phyloP scores from a whole-genome alignment of 192 early-diverging fungal genomes.

The Entomortierella chlamydospora region DNA sequence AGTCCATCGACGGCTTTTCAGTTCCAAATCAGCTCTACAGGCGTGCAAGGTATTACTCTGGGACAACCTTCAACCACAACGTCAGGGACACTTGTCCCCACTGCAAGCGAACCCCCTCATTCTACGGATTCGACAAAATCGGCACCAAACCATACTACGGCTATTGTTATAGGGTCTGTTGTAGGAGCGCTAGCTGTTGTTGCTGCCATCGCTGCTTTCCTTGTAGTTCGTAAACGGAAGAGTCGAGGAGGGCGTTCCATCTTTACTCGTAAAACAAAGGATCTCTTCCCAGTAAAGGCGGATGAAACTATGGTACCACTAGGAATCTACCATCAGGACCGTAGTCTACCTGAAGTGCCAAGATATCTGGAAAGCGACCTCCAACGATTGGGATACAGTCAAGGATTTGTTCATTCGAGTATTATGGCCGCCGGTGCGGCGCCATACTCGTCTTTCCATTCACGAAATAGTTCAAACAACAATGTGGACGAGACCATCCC shows the following conservation, averaged over 20 bases:
- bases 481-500: conserved; percentile 34
- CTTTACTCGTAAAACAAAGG: conserved; percentile 22
- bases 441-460: conserved; percentile 2
- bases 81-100: background rate
- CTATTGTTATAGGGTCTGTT: conserved; percentile 21
- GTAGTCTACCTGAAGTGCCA: conserved; percentile 9
- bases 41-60: no score
- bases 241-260: conserved; percentile 5
- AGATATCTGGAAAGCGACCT: conserved; percentile 17
- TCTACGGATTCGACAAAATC: background rate
- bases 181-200: conserved; percentile 8
- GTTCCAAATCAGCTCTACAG: no score
- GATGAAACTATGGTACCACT: conserved; percentile 40
- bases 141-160: background rate
- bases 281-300: conserved; percentile 30
- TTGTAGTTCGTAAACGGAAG: conserved; percentile 3
- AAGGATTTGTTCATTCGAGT: background rate
- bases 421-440: background rate
- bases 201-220: background rate
- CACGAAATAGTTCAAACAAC: background rate
- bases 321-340: conserved; percentile 41
- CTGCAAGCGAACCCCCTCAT: background rate
- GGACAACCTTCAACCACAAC: background rate
- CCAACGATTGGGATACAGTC: conserved; percentile 16
- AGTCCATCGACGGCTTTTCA: no score